Evolutionary conservation across 163 green algal species (phyloP).

Genomic region (Picocystis sp.): DNA sequence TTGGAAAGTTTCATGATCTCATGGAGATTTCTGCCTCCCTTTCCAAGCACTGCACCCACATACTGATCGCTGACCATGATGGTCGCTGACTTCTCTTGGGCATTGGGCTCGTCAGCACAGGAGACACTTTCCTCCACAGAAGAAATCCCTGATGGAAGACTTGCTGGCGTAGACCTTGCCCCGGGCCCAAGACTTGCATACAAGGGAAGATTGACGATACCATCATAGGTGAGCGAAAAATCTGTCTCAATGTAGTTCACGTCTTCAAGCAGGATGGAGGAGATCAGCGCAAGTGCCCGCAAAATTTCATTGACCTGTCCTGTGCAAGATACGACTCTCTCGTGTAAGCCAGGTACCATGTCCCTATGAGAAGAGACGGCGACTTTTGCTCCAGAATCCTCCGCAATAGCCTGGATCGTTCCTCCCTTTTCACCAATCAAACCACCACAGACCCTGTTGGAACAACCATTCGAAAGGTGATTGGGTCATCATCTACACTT

Average conservation of each 20-base stretch:
- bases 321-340: conserved; percentile 38
- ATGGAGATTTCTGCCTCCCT: conserved; percentile 22
- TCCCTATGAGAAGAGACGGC: conserved; percentile 25
- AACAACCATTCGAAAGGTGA: conserved; percentile 41
- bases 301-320: conserved; percentile 35
- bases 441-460: conserved; percentile 49
- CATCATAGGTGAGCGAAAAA: conserved; percentile 8
- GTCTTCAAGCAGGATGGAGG: conserved; percentile 48
- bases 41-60: conserved; percentile 43
- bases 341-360: neutral
- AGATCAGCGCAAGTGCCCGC: conserved; percentile 41
- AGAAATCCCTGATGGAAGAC: neutral
- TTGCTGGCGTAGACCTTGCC: neutral
- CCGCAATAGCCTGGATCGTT: conserved; percentile 49
- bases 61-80: conserved; percentile 37
- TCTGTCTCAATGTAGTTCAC: conserved; percentile 25
- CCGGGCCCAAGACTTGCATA: neutral
- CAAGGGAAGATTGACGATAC: neutral
- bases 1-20: conserved; percentile 34
- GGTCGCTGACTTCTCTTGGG: conserved; percentile 5
- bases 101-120: neutral
- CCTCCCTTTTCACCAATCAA: conserved; percentile 58
- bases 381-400: conserved; percentile 46
- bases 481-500: neutral
- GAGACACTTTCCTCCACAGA: neutral